Base-by-base conservation (phyloP, 305 asterid genomes). In the Solanum hybrid region DNA sequence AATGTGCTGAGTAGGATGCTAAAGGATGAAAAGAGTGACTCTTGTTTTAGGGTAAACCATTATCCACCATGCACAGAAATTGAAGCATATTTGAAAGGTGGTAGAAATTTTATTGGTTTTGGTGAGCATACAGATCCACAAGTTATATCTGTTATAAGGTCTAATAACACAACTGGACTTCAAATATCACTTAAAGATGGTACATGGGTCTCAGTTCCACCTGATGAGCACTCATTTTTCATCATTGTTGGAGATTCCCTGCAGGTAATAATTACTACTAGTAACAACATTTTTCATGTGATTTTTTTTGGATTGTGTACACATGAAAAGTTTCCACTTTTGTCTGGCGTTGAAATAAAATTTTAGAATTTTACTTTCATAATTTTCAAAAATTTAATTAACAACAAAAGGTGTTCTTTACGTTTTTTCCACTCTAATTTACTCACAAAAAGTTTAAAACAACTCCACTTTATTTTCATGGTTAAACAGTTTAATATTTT, bases 81-180 rank as follows among this genome's bases (percentile, higher is more conserved):
- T 29, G 91, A 90, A 71, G 93, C 94, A 89, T 67, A 67, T 67
- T 89, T 91, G 92, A 83, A 91, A 46, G 89, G 91, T 61, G 94
- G 93, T 4, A 88, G 91, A 64, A 93, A 93, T 87, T 86, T 95
- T 86, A 69, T 96, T 9, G 98, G 98, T 14, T 95, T 96, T 75
- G 98, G 98, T 39, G 98, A 95, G 46, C 98, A 96, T 89, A 96
- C 98, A 5, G 98, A 96, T 94, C 98, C 98, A 11, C 98, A 96
- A 81, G 90, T 96, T 3, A 93, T 96, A 61, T 95, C 98, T 8
- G 95, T 96, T 12, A 61, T 95, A 3, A 93, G 98, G 82, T 95
- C 98, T 4, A 96, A 96, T 91, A 93, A 90, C 90, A 90, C 92
- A 1, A 89, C 98, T 2, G 98, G 98, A 9, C 95, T 96, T 11